Conservation (phyloP, 768 basidiomycete species). For the Lactifluus pinguis region DNA sequence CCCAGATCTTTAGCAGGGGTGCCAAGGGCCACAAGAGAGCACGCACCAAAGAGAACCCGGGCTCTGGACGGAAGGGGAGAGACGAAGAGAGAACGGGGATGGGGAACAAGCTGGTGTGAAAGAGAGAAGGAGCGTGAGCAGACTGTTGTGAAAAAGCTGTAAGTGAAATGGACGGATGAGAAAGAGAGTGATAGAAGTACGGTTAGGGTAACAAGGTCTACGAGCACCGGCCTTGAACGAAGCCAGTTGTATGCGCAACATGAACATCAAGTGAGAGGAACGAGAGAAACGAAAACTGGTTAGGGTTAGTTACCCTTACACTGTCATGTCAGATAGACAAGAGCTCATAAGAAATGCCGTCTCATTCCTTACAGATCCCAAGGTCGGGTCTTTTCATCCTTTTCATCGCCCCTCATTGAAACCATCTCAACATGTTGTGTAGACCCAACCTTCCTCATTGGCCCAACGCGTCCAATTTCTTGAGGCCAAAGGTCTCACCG, state of each 20-base stretch:
- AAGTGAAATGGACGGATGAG: background rate
- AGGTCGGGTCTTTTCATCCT: constrained; percentile 43
- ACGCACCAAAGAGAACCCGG: constrained; percentile 2
- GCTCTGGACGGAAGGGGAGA: background rate
- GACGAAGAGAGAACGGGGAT: background rate
- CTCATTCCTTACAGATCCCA: constrained; percentile 76
- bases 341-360: constrained; percentile 79
- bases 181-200: background rate
- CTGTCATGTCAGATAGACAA: constrained; percentile 48
- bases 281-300: background rate
- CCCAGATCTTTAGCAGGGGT: background rate
- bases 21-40: background rate
- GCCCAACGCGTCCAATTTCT: constrained; percentile 87
- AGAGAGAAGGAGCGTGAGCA: constrained; percentile 9
- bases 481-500: constrained; percentile 86
- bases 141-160: constrained; percentile 4
- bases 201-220: constrained; percentile 7
- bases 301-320: background rate
- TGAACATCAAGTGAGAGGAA: background rate
- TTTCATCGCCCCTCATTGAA: background rate
- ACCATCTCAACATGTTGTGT: constrained; percentile 9
- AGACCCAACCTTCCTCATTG: constrained; percentile 74
- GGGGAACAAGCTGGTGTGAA: constrained; percentile 4
- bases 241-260: constrained; percentile 16
- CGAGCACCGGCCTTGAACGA: constrained; percentile 13